These are phyloP conservation scores for Phytopythium mirpurense DNA, from an alignment of 352 stramenopile genomes.

Conservation along the genomic window DNA sequence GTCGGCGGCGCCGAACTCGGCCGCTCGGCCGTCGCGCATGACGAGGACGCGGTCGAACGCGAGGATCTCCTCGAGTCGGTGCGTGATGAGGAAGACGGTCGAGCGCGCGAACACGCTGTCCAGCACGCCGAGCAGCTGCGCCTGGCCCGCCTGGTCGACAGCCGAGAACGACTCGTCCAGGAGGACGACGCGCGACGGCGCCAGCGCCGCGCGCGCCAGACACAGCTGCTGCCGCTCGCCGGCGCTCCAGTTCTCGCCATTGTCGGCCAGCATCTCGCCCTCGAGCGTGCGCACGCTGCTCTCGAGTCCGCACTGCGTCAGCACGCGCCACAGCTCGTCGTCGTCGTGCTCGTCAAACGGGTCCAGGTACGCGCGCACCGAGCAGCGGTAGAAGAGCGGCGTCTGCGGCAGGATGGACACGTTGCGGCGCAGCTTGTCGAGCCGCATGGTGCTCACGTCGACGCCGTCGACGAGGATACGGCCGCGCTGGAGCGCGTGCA, in stretches of 20 bases:
- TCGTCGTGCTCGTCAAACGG: conserved; percentile 79
- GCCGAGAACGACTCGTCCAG: conserved; percentile 86
- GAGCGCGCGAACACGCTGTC: conserved; percentile 84
- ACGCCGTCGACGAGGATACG: conserved; percentile 87
- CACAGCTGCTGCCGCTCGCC: conserved; percentile 96
- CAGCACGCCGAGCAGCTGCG: conserved; percentile 74
- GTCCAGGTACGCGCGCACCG: conserved; percentile 90
- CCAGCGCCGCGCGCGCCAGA: conserved; percentile 92
- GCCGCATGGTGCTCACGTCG: conserved; percentile 46
- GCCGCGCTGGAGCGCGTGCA: conserved; percentile 33
- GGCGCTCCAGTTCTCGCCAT: conserved; percentile 93
- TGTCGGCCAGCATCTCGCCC: conserved; percentile 55
- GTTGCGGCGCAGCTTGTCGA: conserved; percentile 38
- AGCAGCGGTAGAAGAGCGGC: conserved; percentile 92
- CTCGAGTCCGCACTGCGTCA: conserved; percentile 35
- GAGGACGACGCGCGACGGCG: conserved; percentile 81
- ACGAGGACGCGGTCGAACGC: conserved; percentile 31
- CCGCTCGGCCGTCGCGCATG: conserved; percentile 24
- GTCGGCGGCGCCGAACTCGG: conserved; percentile 36
- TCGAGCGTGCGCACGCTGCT: conserved; percentile 25
- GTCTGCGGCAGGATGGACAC: conserved; percentile 83
- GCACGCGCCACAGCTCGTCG: conserved; percentile 32
- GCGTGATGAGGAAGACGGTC: conserved; percentile 96
- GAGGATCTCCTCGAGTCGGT: conserved; percentile 91
- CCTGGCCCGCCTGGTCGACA: conserved; percentile 52